Percentiles rank a stretch among this genome's conserved stretches.
These are phyloP conservation scores for Pythium grandisporangium DNA, from an alignment of 352 stramenopile genomes.

Conservation along the genomic window DNA sequence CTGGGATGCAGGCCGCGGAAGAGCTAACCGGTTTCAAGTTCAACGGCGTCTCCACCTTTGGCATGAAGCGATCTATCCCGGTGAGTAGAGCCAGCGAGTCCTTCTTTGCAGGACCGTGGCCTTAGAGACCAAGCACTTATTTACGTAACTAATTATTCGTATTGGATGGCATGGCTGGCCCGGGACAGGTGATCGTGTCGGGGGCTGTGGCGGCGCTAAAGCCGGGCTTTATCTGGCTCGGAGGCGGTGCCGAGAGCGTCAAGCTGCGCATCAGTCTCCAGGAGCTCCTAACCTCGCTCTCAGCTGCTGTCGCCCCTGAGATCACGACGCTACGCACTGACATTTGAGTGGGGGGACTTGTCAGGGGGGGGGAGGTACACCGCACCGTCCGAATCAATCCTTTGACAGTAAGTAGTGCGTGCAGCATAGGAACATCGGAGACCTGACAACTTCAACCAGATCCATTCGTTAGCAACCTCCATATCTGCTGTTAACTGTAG, in stretches of 20 bases:
- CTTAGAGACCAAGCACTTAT: no score
- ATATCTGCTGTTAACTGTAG: no score
- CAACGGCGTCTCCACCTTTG: conserved; percentile 79
- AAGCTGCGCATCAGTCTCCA: conserved; percentile 71
- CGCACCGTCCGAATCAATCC: no score
- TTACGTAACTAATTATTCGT: no score
- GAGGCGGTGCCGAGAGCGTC: conserved; percentile 60
- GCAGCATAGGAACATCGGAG: no score
- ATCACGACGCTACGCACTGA: conserved; percentile 48
- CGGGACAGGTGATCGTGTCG: conserved; percentile 56
- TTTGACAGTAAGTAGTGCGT: no score
- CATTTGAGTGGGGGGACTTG: no score
- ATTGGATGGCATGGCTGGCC: background rate
- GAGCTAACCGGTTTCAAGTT: conserved; percentile 78
- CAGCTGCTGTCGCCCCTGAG: conserved; percentile 36
- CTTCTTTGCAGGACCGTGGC: no score
- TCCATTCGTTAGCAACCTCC: no score
- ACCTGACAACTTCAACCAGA: no score
- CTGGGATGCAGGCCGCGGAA: conserved; percentile 29
- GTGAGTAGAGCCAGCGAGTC: no score
- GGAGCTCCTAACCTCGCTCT: conserved; percentile 44
- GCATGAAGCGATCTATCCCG: conserved; percentile 61
- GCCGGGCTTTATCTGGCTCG: conserved; percentile 70
- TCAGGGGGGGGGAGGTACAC: no score
- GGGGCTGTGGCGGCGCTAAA: conserved; percentile 37